Percentiles rank a stretch among this genome's conserved stretches.
Conservation (phyloP, 495 filamentous ascomycete species). For the Aspergillus sclerotioniger region DNA sequence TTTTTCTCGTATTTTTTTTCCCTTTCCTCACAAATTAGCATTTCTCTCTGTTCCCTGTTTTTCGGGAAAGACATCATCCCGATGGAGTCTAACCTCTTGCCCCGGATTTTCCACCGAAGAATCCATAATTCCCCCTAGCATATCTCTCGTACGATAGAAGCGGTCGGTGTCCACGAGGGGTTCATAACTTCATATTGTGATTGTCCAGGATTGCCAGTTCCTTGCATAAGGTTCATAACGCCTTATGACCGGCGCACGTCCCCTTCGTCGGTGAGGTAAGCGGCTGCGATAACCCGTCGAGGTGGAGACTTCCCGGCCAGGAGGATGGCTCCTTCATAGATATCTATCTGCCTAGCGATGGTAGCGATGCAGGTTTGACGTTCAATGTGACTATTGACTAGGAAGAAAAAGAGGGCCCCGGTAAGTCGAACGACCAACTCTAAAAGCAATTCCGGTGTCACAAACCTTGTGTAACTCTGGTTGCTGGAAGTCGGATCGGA, state of each 20-base stretch:
- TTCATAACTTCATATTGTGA: background rate
- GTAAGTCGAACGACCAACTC: too few species aligned
- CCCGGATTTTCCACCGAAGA: background rate
- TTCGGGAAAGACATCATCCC: background rate
- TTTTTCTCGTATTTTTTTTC: background rate
- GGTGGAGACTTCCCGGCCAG: background rate
- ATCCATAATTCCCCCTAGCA: background rate
- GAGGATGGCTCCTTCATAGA: too few species aligned
- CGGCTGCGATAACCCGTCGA: background rate
- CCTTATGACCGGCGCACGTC: background rate
- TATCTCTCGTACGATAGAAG: background rate
- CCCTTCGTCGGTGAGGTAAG: background rate
- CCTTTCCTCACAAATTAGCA: background rate
- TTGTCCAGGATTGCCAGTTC: background rate
- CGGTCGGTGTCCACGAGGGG: background rate
- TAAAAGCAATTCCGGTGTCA: too few species aligned
- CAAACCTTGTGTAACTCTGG: too few species aligned
- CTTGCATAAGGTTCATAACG: background rate
- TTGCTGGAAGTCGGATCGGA: too few species aligned
- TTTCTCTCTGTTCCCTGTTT: background rate
- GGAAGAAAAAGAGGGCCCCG: too few species aligned
- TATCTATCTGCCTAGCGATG: too few species aligned
- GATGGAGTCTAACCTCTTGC: background rate
- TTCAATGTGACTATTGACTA: too few species aligned
- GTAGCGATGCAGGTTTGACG: too few species aligned